Evolutionary conservation across 768 basidiomycete species (phyloP), one percentile per base, ranked within the genome.

Genomic region (Gymnopilus junonius): DNA sequence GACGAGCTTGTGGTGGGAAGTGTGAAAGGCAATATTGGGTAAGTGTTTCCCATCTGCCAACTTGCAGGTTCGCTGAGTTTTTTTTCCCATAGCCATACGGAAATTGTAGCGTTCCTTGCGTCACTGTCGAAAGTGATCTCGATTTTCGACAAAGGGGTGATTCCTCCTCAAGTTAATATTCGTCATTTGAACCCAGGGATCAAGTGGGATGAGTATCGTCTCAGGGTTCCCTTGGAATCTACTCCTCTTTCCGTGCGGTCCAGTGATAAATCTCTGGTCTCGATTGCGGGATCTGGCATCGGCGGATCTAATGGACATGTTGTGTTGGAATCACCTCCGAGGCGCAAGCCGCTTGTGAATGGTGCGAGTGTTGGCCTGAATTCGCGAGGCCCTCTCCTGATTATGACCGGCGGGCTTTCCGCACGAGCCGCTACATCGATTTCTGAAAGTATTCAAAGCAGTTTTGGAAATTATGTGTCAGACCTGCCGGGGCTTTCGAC

Each of bases 1-100:
- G 73, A 74, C 8, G 76, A 77, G 2, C 64, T 81, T 3, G 31
- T 79, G 8, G 70, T 82, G 10, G 82, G 82, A 2, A 81, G 80
- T 59, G 76, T 83, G 4, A 83, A 83, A 63, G 80, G 80, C 37
- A 83, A 83, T 64, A 73, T 82, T 23, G 82, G 82, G 79, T 81
- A 58, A 21, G 76, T 62, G 17, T 43, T 35, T 58, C 55, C 14
- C 48, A 5, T 48, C 23, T 27, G 4, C 42, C 21, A 14, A 23
- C 11, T 39, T 40, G 8, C 17, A 29, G 17, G 2, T 59, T 34
- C 40, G 46, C 54, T 60, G 37, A 65, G 25, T 37, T 11, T 58
- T 31, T 59, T 43, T 25, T 48, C 15, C 23, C 21, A 11, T 43
- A 80, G 77, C 6, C 80, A 81, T 65, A 67, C 75, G 4, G 80